These are phyloP conservation scores for Fusarium chaquense DNA, from an alignment of 2,329 filamentous ascomycete species.

Conservation along the genomic window DNA sequence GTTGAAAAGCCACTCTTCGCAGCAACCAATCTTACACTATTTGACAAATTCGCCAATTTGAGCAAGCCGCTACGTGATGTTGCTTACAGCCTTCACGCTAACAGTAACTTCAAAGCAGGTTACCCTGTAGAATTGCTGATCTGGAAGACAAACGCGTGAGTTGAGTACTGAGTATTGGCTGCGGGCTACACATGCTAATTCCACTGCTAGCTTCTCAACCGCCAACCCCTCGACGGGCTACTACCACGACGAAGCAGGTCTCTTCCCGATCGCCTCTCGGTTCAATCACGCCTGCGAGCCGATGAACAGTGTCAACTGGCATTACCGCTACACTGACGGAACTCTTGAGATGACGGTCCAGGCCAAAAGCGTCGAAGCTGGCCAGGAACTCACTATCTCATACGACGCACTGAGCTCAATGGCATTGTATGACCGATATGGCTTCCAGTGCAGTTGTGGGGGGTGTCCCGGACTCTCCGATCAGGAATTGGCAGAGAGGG, in stretches of 20 bases:
- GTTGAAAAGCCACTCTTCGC: conserved; percentile 59
- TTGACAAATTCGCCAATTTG: conserved; percentile 54
- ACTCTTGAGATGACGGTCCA: conserved; percentile 58
- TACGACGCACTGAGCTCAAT: conserved; percentile 57
- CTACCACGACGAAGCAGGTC: conserved; percentile 47
- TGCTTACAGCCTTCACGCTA: conserved; percentile 56
- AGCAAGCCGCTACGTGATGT: conserved; percentile 47
- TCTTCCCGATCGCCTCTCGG: conserved; percentile 65
- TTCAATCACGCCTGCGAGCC: conserved; percentile 70
- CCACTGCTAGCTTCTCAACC: conserved; percentile 46
- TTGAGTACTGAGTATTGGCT: conserved; percentile 6
- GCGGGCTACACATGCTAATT: not conserved
- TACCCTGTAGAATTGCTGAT: conserved; percentile 35
- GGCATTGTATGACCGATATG: conserved; percentile 59
- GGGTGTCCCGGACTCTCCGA: conserved; percentile 53
- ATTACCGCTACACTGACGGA: conserved; percentile 51
- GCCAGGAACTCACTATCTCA: conserved; percentile 64
- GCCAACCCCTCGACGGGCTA: conserved; percentile 19
- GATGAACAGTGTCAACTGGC: conserved; percentile 58
- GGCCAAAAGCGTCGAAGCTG: conserved; percentile 53
- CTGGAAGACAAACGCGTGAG: conserved; percentile 62
- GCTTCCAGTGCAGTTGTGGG: conserved; percentile 66
- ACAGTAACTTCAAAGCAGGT: conserved; percentile 52
- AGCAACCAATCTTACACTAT: conserved; percentile 47
- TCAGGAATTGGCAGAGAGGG: conserved; percentile 20